Evolutionary conservation across 2,329 filamentous ascomycete genomes (phyloP), one percentile per base, ranked within the genome.

Genomic region (Simplicillium sp.): DNA sequence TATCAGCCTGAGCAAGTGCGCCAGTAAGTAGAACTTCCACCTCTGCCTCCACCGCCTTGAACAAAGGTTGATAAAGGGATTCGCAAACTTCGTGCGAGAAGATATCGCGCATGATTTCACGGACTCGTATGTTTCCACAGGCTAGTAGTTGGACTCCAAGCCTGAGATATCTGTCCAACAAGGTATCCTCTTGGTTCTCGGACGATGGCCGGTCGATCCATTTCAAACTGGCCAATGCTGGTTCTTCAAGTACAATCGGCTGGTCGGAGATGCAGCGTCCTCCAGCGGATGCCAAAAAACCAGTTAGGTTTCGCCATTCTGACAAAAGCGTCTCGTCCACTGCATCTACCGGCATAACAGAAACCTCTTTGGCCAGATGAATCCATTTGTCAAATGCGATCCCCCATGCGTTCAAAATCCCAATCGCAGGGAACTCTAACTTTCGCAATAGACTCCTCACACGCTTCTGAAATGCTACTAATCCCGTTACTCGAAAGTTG

Each of bases 391-490:
- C 72, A 48, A 84, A 83, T 1, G 77, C 76, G 14, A 67, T 65
- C 49, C 82, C 77, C 80, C 80, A 84, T 3, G 80, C 79, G 42
- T 73, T 70, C 20, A 84, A 59, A 39, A 84, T 82, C n/a, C 78
- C 79, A n/a, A 66, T 63, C 11, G 76, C 80, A 15, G 80, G 80
- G 47, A 71, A 73, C 37, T 75, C 69, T 62, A 83, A 74, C 37
- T 71, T 71, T 17, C 77, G 66, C 16, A 84, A 55, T 28, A 83
- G 65, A 11, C 68, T 67, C 35, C 80, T 70, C 28, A 80, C 68
- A 33, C 80, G 69, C 52, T 82, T 83, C 48, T 84, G 80, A 51
- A 84, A 84, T 2, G 80, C 80, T 11, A 84, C 80, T 7, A 82
- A 59, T 1, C 80, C 80, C 7, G 80, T 84, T 50, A 84, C 80